Conservation (phyloP, 306 rosid species). For the Cicer yamashitae region DNA sequence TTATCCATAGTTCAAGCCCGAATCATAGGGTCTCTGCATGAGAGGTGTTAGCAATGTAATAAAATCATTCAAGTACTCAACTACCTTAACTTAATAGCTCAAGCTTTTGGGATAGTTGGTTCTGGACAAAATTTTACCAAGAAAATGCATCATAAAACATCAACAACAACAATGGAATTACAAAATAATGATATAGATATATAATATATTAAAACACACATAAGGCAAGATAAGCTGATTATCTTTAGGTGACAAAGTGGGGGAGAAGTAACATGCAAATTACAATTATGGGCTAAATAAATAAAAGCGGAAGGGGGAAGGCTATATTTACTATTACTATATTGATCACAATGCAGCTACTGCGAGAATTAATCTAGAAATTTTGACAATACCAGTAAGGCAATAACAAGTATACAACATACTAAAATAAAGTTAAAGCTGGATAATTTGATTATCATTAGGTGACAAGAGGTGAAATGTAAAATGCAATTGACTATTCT, state of each 20-base stretch:
- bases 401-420: neutral
- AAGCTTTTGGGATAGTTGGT: neutral
- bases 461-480: constrained; percentile 3
- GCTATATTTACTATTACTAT: neutral
- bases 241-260: neutral
- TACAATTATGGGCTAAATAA: constrained; percentile 15
- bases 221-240: constrained; percentile 9
- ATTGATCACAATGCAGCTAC: constrained; percentile 3
- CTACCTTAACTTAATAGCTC: neutral
- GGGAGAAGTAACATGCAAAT: constrained; percentile 2
- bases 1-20: neutral
- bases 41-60: neutral
- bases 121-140: neutral
- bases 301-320: neutral
- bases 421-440: neutral
- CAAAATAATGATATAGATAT: constrained; percentile 8
- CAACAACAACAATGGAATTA: neutral
- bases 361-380: too few relatives aligned
- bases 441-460: constrained; percentile 15
- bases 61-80: neutral
- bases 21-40: neutral
- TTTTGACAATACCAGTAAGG: too few relatives aligned
- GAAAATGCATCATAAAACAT: neutral
- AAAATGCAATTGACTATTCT: neutral
- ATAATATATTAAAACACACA: neutral